These are phyloP conservation scores for Manihot esculenta DNA, from an alignment of 441 rosid species.

Conservation along the genomic window DNA sequence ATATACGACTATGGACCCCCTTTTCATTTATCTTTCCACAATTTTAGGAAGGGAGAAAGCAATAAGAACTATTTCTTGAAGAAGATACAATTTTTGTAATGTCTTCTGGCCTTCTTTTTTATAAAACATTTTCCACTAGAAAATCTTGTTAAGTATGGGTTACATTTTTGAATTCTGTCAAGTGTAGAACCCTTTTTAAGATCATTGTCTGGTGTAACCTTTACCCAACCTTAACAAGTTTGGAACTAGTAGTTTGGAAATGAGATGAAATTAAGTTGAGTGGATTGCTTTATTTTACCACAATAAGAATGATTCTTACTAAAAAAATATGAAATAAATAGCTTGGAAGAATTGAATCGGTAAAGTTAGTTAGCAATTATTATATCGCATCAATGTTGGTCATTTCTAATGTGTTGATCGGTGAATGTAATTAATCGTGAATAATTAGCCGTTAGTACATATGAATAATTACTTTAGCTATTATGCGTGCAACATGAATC, in stretches of 20 bases:
- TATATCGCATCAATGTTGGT: no score
- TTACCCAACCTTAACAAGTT: neutral
- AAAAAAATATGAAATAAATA: neutral
- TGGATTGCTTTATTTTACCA: neutral
- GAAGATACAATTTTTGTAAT: slow-evolving; percentile 7
- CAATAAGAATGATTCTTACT: neutral
- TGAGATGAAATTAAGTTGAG: neutral
- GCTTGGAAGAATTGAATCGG: neutral
- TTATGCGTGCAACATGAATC: neutral
- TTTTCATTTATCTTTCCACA: slow-evolving; percentile 88
- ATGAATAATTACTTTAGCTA: neutral
- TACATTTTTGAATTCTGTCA: neutral
- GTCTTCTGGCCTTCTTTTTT: neutral
- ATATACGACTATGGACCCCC: slow-evolving; percentile 91
- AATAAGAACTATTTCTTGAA: no score
- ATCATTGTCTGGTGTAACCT: neutral
- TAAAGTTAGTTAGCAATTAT: no score
- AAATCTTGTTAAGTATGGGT: slow-evolving; percentile 9
- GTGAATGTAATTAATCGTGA: no score
- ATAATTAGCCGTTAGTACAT: no score
- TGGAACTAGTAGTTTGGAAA: neutral
- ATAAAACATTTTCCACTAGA: neutral
- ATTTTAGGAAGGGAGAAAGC: slow-evolving; percentile 93
- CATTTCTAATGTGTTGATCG: no score
- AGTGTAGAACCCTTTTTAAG: neutral